Evolutionary conservation across 345 rosid genomes (phyloP).

Genomic region (Raphanus raphanistrum): DNA sequence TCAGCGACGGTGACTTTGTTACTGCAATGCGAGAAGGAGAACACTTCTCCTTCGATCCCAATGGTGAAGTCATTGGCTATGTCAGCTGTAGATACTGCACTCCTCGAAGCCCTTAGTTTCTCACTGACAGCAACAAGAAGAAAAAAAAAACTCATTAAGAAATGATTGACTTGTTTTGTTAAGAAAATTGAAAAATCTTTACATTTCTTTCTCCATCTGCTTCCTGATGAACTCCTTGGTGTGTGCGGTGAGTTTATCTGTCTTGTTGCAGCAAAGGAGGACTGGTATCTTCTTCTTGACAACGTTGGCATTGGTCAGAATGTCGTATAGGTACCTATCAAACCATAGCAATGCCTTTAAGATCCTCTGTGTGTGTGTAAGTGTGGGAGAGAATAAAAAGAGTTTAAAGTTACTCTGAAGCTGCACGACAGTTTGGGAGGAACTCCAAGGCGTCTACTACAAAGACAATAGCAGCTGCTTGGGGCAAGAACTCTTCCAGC

Average conservation of each 20-base stretch:
- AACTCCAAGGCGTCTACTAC: constrained; percentile 90
- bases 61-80: constrained; percentile 74
- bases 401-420: constrained; percentile 66
- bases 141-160: background rate
- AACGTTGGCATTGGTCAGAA: constrained; percentile 75
- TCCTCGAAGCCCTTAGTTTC: constrained; percentile 51
- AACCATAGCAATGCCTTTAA: constrained; percentile 9
- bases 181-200: constrained; percentile 18
- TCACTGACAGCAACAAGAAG: constrained; percentile 7
- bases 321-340: constrained; percentile 79
- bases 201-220: constrained; percentile 98
- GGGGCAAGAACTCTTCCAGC: constrained; percentile 76
- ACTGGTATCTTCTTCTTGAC: constrained; percentile 79
- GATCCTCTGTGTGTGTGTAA: background rate
- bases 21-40: constrained; percentile 71
- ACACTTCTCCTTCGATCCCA: constrained; percentile 70
- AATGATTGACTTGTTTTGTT: background rate
- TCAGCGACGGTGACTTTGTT: constrained; percentile 76
- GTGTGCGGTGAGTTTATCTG: constrained; percentile 95
- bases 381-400: background rate
- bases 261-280: constrained; percentile 89
- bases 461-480: constrained; percentile 85
- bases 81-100: constrained; percentile 79
- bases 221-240: constrained; percentile 86
- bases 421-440: constrained; percentile 69